Evolutionary conservation across 2,329 filamentous ascomycete genomes (phyloP).

Genomic region (Botrytis hyacinthi): DNA sequence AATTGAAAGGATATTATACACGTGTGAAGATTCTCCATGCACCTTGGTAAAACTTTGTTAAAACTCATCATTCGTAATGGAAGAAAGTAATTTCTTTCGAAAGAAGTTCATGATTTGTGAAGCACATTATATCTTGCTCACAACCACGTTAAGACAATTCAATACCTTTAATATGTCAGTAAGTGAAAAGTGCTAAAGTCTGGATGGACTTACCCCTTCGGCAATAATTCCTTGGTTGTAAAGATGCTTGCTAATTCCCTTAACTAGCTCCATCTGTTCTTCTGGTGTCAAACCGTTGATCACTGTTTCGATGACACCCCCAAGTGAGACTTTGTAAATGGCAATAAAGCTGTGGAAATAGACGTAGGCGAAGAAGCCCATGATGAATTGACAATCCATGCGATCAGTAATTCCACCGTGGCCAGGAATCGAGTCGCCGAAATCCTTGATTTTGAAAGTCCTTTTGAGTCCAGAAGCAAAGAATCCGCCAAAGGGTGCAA

Average conservation of each 20-base stretch:
- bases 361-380: constrained; percentile 98
- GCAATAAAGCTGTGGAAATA: constrained; percentile 99
- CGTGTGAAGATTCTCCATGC: constrained; percentile 13
- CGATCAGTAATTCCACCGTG: constrained; percentile 98
- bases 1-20: constrained; percentile 22
- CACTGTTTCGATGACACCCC: constrained; percentile 83
- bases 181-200: not conserved
- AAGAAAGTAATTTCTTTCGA: not conserved
- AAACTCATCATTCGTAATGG: constrained; percentile 18
- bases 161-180: constrained; percentile 29
- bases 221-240: constrained; percentile 56
- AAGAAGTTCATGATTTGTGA: not conserved
- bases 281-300: constrained; percentile 85
- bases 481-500: constrained; percentile 96
- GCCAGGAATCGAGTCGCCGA: constrained; percentile 95
- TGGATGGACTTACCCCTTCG: constrained; percentile 35
- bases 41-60: constrained; percentile 10
- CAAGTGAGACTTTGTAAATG: constrained; percentile 78
- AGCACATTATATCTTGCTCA: constrained; percentile 32
- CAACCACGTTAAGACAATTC: constrained; percentile 34
- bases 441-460: constrained; percentile 99
- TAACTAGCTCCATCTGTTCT: constrained; percentile 82
- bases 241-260: constrained; percentile 61
- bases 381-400: constrained; percentile 99
- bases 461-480: constrained; percentile 97